Conservation (phyloP, 768 basidiomycete genomes). For the Rubroboletus pulcherrimus region DNA sequence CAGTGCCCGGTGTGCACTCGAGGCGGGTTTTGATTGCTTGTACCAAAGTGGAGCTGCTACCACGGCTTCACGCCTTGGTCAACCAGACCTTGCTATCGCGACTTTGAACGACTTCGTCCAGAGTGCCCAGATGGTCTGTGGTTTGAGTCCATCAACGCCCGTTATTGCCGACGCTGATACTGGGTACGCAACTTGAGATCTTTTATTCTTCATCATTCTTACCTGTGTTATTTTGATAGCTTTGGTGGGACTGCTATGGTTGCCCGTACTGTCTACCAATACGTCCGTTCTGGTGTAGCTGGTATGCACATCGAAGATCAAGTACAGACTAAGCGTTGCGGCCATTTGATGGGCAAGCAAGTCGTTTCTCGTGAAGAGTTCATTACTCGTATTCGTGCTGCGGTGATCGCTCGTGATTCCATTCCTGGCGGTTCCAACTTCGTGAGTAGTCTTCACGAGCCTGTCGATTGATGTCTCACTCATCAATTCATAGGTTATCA, state of each 20-base stretch:
- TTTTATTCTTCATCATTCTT: constrained; percentile 4
- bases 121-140: constrained; percentile 67
- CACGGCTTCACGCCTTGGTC: constrained; percentile 72
- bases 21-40: constrained; percentile 73
- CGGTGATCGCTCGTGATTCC: constrained; percentile 70
- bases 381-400: constrained; percentile 69
- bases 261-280: constrained; percentile 71
- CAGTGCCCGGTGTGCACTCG: constrained; percentile 73
- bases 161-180: constrained; percentile 82
- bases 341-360: constrained; percentile 77
- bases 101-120: constrained; percentile 75
- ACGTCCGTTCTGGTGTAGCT: constrained; percentile 65
- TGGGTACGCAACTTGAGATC: constrained; percentile 39
- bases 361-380: constrained; percentile 79
- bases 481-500: constrained; percentile 47
- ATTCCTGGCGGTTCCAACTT: constrained; percentile 76
- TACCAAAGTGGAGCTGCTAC: constrained; percentile 83
- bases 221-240: constrained; percentile 17
- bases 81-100: constrained; percentile 77
- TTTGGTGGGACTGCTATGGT: constrained; percentile 77
- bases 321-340: constrained; percentile 77
- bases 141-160: constrained; percentile 58
- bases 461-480: neutral
- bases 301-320: constrained; percentile 80
- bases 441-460: constrained; percentile 33